Conservation (phyloP, 257 asterid species). For the Jacaranda copaia region DNA sequence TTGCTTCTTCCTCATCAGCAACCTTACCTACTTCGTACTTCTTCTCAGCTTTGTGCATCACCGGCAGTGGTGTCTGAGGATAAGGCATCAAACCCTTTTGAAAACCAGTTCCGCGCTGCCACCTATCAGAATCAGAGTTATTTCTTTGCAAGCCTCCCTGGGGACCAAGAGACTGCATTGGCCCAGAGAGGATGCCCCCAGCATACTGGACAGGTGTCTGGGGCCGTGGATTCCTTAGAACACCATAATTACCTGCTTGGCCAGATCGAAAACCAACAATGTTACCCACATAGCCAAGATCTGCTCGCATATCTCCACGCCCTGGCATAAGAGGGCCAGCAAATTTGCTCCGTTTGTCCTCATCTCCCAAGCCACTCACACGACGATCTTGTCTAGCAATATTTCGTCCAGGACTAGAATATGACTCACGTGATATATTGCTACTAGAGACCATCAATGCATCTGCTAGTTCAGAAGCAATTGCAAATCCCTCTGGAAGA, state of each 20-base stretch:
- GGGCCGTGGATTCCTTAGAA: conserved; percentile 63
- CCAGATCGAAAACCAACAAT: conserved; percentile 52
- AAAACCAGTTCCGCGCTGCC: conserved; percentile 82
- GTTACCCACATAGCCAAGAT: conserved; percentile 49
- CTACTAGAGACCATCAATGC: conserved; percentile 44
- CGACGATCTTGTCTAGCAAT: conserved; percentile 75
- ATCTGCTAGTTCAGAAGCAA: conserved; percentile 56
- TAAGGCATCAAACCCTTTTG: conserved; percentile 82
- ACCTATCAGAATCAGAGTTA: conserved; percentile 79
- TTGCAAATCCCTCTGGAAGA: conserved; percentile 71
- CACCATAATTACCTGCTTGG: conserved; percentile 66
- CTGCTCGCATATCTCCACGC: conserved; percentile 60
- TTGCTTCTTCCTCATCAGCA: conserved; percentile 85
- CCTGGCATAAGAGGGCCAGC: conserved; percentile 61
- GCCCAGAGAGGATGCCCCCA: conserved; percentile 71
- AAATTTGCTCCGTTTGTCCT: conserved; percentile 71
- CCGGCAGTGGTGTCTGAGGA: conserved; percentile 69
- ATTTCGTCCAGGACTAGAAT: conserved; percentile 64
- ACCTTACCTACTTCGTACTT: conserved; percentile 88
- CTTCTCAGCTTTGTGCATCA: conserved; percentile 87
- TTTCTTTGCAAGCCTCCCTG: conserved; percentile 70
- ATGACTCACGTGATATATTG: conserved; percentile 50
- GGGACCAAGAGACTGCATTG: conserved; percentile 67
- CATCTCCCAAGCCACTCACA: conserved; percentile 61
- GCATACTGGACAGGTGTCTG: conserved; percentile 59